phyloP scores from a whole-genome alignment of 768 basidiomycete genomes.

The Pleurotus salmoneostramineus region DNA sequence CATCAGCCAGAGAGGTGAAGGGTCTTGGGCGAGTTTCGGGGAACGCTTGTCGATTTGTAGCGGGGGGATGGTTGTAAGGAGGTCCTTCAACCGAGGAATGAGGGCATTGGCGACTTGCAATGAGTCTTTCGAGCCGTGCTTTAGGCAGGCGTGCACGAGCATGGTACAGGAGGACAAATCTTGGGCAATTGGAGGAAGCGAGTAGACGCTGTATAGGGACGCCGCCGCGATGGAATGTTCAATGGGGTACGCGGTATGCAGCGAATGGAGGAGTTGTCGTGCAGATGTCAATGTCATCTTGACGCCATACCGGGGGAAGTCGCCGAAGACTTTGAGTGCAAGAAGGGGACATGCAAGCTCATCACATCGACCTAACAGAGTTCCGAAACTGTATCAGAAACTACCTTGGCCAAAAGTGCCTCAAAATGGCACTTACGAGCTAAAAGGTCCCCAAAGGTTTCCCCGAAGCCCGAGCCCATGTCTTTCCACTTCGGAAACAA shows the following conservation, averaged over 20 bases:
- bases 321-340: constrained; percentile 56
- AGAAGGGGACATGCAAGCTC: constrained; percentile 52
- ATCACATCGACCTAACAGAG: constrained; percentile 51
- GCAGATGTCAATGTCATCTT: constrained; percentile 47
- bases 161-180: constrained; percentile 58
- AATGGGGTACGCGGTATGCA: constrained; percentile 44
- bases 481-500: constrained; percentile 50
- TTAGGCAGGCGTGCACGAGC: constrained; percentile 52
- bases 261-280: constrained; percentile 53
- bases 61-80: constrained; percentile 13
- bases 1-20: constrained; percentile 1
- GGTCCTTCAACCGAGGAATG: constrained; percentile 33
- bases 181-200: constrained; percentile 46
- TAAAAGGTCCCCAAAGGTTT: constrained; percentile 42
- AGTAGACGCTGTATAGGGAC: constrained; percentile 51
- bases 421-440: constrained; percentile 39
- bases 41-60: neutral
- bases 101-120: constrained; percentile 36
- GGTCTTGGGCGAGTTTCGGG: constrained; percentile 2
- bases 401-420: neutral
- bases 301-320: constrained; percentile 60
- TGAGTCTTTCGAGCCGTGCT: constrained; percentile 32
- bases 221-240: constrained; percentile 44
- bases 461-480: constrained; percentile 32
- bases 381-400: neutral